Conservation (phyloP, 305 asterid species). For the Solanum hybrid region DNA sequence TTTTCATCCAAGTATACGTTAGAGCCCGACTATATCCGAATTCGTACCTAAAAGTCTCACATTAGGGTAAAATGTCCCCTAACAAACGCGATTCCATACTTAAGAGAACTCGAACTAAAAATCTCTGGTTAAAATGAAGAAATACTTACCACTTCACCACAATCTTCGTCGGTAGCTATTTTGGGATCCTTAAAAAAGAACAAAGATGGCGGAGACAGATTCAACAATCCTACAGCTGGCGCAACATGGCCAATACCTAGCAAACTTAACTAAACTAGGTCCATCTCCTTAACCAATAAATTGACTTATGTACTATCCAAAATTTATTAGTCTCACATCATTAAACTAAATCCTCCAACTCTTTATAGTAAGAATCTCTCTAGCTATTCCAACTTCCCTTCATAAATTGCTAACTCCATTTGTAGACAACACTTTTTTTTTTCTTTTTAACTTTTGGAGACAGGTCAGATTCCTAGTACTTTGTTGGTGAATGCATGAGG, state of each 20-base stretch:
- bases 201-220: constrained; percentile 22
- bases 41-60: background rate
- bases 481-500: background rate
- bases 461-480: background rate
- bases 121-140: no score
- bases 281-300: constrained; percentile 1
- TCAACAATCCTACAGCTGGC: constrained; percentile 25
- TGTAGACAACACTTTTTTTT: background rate
- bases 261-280: background rate
- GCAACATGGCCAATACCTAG: constrained; percentile 2
- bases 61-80: background rate
- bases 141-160: no score
- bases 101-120: background rate
- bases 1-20: no score
- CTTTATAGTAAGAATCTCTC: background rate
- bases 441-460: background rate
- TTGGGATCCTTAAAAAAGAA: constrained; percentile 13
- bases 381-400: background rate
- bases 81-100: background rate
- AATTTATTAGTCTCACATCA: background rate
- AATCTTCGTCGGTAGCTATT: background rate
- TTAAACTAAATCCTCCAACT: background rate
- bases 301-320: background rate
- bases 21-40: background rate
- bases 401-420: background rate